Conservation (phyloP, 1,284 basidiomycete genomes). For the Ganoderma sp. region DNA sequence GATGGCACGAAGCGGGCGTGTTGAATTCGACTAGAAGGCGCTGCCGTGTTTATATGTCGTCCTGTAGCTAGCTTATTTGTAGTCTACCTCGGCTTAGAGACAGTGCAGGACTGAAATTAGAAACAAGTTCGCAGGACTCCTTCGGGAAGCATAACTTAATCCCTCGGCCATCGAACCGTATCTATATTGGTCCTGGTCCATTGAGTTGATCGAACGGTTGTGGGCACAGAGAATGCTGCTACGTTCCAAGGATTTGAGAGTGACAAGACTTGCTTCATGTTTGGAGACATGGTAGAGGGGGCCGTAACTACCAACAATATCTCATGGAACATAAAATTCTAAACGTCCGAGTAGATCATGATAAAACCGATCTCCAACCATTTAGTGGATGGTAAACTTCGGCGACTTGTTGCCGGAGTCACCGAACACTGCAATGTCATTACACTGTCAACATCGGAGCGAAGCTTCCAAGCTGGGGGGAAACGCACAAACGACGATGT, state of each 20-base stretch:
- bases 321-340: too few species aligned
- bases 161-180: not conserved
- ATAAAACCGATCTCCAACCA: not conserved
- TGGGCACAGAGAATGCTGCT: too few species aligned
- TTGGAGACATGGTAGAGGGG: not conserved
- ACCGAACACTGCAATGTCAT: constrained; percentile 40
- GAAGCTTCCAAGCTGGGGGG: not conserved
- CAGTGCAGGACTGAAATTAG: not conserved
- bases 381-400: constrained; percentile 40
- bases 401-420: constrained; percentile 45
- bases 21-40: not conserved
- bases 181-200: not conserved
- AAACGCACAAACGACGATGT: constrained; percentile 48
- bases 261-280: not conserved
- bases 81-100: not conserved
- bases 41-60: not conserved
- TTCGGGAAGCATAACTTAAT: not conserved
- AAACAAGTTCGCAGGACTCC: not conserved
- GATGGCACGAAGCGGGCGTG: too few species aligned
- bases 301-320: not conserved
- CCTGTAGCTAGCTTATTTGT: not conserved
- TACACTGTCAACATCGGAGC: not conserved
- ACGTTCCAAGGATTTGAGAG: too few species aligned
- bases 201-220: not conserved
- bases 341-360: not conserved